Percentiles rank a stretch among this genome's conserved stretches.
phyloP scores from a whole-genome alignment of 2,329 filamentous ascomycete genomes.

The Fusarium cicatricum region DNA sequence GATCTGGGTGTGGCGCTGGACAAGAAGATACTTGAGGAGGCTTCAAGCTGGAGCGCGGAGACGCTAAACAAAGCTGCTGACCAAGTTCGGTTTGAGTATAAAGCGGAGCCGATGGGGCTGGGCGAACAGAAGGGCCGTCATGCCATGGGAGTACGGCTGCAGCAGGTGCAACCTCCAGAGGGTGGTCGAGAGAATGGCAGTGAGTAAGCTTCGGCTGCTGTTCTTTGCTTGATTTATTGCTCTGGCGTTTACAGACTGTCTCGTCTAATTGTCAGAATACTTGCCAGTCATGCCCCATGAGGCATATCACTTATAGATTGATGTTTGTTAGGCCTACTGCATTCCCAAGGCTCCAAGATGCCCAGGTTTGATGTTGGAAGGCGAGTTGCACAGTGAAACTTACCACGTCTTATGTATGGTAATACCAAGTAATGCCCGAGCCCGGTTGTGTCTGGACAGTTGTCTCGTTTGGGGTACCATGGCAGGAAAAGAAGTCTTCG shows the following conservation, averaged over 20 bases:
- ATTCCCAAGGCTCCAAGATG: too few species aligned
- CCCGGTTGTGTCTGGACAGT: too few species aligned
- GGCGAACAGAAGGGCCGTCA: slow-evolving; percentile 3
- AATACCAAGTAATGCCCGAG: too few species aligned
- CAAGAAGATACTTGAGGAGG: slow-evolving; percentile 19
- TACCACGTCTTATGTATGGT: too few species aligned
- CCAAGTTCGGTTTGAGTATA: slow-evolving; percentile 13
- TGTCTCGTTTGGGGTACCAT: too few species aligned
- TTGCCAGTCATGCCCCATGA: too few species aligned
- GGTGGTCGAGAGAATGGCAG: not conserved
- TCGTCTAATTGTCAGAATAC: not conserved
- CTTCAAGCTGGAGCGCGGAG: slow-evolving; percentile 10
- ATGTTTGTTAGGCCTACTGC: too few species aligned
- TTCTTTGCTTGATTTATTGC: not conserved
- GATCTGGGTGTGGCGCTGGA: slow-evolving; percentile 23
- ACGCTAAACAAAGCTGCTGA: slow-evolving; percentile 19
- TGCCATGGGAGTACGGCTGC: slow-evolving; percentile 14
- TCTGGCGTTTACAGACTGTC: too few species aligned
- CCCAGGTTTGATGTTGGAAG: too few species aligned
- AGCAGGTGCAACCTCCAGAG: slow-evolving; percentile 6
- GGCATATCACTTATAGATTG: too few species aligned
- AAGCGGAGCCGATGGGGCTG: not conserved
- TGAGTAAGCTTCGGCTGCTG: not conserved
- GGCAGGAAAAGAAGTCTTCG: too few species aligned
- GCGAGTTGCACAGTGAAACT: too few species aligned